These are phyloP conservation scores for Irpex lacteus DNA, from an alignment of 1,284 basidiomycete species.

Conservation along the genomic window DNA sequence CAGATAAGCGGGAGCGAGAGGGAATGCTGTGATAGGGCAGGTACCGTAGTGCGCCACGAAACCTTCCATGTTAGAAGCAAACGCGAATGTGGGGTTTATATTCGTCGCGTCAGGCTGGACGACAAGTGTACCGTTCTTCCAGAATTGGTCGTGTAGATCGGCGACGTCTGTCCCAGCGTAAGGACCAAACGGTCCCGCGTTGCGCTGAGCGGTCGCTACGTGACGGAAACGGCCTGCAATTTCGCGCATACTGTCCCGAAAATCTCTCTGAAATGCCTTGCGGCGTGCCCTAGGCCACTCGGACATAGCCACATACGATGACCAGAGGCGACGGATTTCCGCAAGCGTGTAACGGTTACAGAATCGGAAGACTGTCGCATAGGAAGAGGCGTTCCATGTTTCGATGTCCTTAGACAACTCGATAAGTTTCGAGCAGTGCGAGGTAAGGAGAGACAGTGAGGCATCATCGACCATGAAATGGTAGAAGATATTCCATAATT, in stretches of 20 bases:
- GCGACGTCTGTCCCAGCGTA: slow-evolving; percentile 23
- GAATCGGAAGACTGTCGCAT: slow-evolving; percentile 36
- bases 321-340: slow-evolving; percentile 44
- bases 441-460: slow-evolving; percentile 36
- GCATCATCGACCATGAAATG: slow-evolving; percentile 48
- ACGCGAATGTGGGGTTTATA: slow-evolving; percentile 49
- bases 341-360: slow-evolving; percentile 39
- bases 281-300: slow-evolving; percentile 14
- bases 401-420: slow-evolving; percentile 33
- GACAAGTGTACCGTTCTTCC: slow-evolving; percentile 37
- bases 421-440: slow-evolving; percentile 44
- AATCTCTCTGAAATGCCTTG: background rate
- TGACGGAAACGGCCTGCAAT: slow-evolving; percentile 8
- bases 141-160: slow-evolving; percentile 27
- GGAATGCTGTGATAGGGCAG: slow-evolving; percentile 45
- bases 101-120: slow-evolving; percentile 28
- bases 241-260: background rate
- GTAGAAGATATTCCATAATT: slow-evolving; percentile 57
- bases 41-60: slow-evolving; percentile 47
- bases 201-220: slow-evolving; percentile 20
- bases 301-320: slow-evolving; percentile 30
- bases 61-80: slow-evolving; percentile 37
- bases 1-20: slow-evolving; percentile 35
- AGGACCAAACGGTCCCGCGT: slow-evolving; percentile 36
- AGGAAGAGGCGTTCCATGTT: slow-evolving; percentile 42